Conservation (phyloP, 1,139 yeast genomes). For the Candida sp. region DNA sequence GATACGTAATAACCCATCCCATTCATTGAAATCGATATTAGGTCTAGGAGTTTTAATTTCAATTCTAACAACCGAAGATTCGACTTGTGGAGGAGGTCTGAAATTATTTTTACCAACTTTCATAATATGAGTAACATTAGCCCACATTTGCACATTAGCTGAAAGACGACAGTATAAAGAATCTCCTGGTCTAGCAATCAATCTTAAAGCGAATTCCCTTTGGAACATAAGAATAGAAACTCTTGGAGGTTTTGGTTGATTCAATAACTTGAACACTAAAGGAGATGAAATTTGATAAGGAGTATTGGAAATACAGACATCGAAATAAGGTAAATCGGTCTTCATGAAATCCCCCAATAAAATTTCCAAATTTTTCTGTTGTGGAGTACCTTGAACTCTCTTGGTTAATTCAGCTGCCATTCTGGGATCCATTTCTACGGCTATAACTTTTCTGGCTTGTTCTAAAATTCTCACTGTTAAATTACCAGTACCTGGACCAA, state of each 20-base stretch:
- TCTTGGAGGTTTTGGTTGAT: conserved; percentile 92
- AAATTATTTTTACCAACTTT: conserved; percentile 96
- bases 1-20: conserved; percentile 94
- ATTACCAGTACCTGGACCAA: conserved; percentile 99
- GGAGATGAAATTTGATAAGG: conserved; percentile 99
- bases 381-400: conserved; percentile 96
- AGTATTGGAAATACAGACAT: conserved; percentile 93
- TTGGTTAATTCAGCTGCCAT: conserved; percentile 99
- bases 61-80: conserved; percentile 90
- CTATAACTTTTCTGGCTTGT: conserved; percentile 87
- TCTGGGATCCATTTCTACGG: conserved; percentile 98
- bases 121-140: conserved; percentile 96
- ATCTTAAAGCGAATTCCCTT: conserved; percentile 90
- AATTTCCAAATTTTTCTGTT: conserved; percentile 86
- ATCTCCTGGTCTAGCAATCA: conserved; percentile 96
- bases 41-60: conserved; percentile 94
- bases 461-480: conserved; percentile 90
- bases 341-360: conserved; percentile 95
- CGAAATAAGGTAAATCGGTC: conserved; percentile 92
- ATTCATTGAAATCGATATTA: conserved; percentile 84
- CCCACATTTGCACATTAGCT: conserved; percentile 99
- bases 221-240: conserved; percentile 97
- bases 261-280: conserved; percentile 84
- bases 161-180: conserved; percentile 86
- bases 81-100: conserved; percentile 99